Conservation (phyloP, 139 green algal genomes). For the Yamagishiella unicocca region DNA sequence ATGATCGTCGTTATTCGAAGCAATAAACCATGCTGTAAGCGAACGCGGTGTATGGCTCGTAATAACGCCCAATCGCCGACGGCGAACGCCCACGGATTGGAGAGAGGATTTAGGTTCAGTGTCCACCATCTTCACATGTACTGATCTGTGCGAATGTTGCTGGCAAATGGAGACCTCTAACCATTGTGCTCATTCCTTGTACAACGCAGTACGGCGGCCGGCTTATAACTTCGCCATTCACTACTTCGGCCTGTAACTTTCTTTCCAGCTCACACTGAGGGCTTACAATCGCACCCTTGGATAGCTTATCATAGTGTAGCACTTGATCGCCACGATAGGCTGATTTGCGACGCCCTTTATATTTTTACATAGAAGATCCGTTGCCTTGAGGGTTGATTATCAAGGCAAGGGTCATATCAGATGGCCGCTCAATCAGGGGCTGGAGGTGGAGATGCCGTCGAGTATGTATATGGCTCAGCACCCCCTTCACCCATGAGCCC, state of each 20-base stretch:
- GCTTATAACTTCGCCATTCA: neutral
- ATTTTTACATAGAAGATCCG: neutral
- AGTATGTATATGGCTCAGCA: neutral
- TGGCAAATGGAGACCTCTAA: too few relatives aligned
- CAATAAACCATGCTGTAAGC: too few relatives aligned
- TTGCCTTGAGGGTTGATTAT: neutral
- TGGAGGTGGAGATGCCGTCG: neutral
- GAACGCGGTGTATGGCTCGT: too few relatives aligned
- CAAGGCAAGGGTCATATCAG: neutral
- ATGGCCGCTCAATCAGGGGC: neutral
- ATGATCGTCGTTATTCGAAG: too few relatives aligned
- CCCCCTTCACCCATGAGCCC: neutral
- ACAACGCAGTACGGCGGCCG: neutral
- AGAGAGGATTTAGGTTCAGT: too few relatives aligned
- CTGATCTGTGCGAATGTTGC: too few relatives aligned
- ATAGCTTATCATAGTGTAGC: neutral
- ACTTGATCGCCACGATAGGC: neutral
- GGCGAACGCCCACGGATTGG: too few relatives aligned
- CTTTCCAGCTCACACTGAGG: neutral
- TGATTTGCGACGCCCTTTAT: neutral
- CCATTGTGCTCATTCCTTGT: too few relatives aligned
- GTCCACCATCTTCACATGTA: too few relatives aligned
- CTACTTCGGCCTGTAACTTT: neutral
- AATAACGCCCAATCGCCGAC: too few relatives aligned
- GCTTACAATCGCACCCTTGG: neutral